These are phyloP conservation scores for Talaromyces sp. DNA, from an alignment of 2,329 filamentous ascomycete genomes.

Conservation along the genomic window DNA sequence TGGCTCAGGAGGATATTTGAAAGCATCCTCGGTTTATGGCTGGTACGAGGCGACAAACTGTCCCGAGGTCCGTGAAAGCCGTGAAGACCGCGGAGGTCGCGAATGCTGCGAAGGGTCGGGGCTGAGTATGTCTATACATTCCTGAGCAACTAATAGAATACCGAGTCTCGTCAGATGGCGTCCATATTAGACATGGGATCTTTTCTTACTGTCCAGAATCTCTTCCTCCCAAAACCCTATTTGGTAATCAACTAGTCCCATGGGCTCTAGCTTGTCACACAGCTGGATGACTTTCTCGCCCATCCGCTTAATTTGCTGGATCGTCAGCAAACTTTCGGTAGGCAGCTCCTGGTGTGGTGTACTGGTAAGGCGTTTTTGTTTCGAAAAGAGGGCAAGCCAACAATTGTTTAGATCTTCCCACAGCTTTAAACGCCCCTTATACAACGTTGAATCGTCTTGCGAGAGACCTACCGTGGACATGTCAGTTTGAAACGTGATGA, in stretches of 20 bases:
- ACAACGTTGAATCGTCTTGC: slow-evolving; percentile 71
- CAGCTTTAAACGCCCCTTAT: slow-evolving; percentile 71
- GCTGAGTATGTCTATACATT: background rate
- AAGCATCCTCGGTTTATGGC: background rate
- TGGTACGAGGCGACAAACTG: background rate
- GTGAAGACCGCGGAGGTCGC: background rate
- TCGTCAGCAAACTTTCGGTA: slow-evolving; percentile 59
- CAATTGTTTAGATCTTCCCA: slow-evolving; percentile 95
- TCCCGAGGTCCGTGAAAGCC: no score
- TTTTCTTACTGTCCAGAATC: slow-evolving; percentile 72
- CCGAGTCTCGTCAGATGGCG: background rate
- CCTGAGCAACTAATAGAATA: background rate
- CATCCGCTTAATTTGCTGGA: slow-evolving; percentile 68
- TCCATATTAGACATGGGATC: background rate
- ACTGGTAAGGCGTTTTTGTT: slow-evolving; percentile 69
- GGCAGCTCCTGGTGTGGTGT: slow-evolving; percentile 55
- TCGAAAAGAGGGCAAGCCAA: slow-evolving; percentile 79
- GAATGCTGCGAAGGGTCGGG: background rate
- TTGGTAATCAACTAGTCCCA: slow-evolving; percentile 95
- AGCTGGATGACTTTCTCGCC: slow-evolving; percentile 74
- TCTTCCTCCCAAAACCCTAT: slow-evolving; percentile 95
- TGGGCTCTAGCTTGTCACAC: slow-evolving; percentile 80
- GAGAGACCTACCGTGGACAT: slow-evolving; percentile 61
- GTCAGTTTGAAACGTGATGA: background rate
- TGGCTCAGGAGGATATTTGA: background rate